A percentile compares a stretch with the other conserved stretches of the same genome.
phyloP scores from a whole-genome alignment of 768 basidiomycete genomes.

The Rhizopogon vesiculosus region DNA sequence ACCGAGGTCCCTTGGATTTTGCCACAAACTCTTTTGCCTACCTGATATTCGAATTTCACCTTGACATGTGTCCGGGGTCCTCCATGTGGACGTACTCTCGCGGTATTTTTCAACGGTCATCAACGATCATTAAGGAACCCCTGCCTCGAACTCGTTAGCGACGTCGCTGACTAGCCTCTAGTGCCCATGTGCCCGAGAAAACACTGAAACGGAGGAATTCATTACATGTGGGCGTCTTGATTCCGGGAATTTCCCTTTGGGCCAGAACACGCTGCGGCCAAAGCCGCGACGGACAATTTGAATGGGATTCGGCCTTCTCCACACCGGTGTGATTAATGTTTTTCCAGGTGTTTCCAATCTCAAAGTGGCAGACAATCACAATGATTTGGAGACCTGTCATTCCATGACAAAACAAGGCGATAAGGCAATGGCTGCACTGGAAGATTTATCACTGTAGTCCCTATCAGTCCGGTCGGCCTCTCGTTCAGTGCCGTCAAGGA shows the following conservation, averaged over 20 bases:
- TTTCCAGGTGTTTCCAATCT: neutral
- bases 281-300: slow-evolving; percentile 21
- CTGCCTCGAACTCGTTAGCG: neutral
- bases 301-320: slow-evolving; percentile 8
- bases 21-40: too few species aligned
- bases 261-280: slow-evolving; percentile 13
- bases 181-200: slow-evolving; percentile 4
- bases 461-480: neutral
- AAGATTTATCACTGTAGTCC: neutral
- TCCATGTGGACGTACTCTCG: neutral
- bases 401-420: neutral
- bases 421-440: neutral
- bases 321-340: neutral
- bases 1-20: neutral
- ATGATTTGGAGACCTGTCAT: neutral
- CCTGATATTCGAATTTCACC: too few species aligned
- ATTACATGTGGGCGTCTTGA: slow-evolving; percentile 7
- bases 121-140: slow-evolving; percentile 4
- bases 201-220: neutral
- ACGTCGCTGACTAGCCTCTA: slow-evolving; percentile 1
- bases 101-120: slow-evolving; percentile 1
- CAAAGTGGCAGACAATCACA: neutral
- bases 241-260: slow-evolving; percentile 17
- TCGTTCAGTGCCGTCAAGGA: neutral
- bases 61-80: neutral